These are phyloP conservation scores for Tulasnella sp. DNA, from an alignment of 768 basidiomycete genomes.

Conservation along the genomic window DNA sequence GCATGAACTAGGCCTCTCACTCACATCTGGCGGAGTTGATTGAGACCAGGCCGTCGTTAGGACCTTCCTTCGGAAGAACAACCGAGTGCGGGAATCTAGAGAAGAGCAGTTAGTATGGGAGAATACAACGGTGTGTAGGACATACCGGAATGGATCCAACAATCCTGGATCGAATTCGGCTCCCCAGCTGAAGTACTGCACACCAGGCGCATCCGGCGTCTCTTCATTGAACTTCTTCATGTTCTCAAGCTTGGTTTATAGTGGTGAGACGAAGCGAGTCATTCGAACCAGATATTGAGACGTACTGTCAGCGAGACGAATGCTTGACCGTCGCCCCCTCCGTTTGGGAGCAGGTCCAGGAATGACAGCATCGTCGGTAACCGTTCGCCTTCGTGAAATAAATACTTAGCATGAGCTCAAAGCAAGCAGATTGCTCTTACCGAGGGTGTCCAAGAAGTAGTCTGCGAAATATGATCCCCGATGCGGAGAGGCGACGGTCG, in stretches of 20 bases:
- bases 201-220: slow-evolving; percentile 66
- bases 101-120: background rate
- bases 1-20: background rate
- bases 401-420: slow-evolving; percentile 30
- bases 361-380: slow-evolving; percentile 35
- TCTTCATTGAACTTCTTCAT: slow-evolving; percentile 87
- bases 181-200: slow-evolving; percentile 94
- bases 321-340: slow-evolving; percentile 90
- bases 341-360: slow-evolving; percentile 79
- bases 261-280: background rate
- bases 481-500: slow-evolving; percentile 93
- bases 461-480: slow-evolving; percentile 90
- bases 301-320: slow-evolving; percentile 70
- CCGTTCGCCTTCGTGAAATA: slow-evolving; percentile 33
- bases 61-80: slow-evolving; percentile 77
- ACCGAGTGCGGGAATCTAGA: slow-evolving; percentile 65
- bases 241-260: slow-evolving; percentile 39
- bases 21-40: slow-evolving; percentile 73
- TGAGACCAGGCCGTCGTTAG: slow-evolving; percentile 90
- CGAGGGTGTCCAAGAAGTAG: slow-evolving; percentile 73
- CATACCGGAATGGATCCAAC: slow-evolving; percentile 79
- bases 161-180: slow-evolving; percentile 82
- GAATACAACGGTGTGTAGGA: slow-evolving; percentile 10
- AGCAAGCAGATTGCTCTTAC: slow-evolving; percentile 35
- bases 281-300: background rate